phyloP scores from a whole-genome alignment of 2,329 filamentous ascomycete species.

The Dactylellina leptospora region DNA sequence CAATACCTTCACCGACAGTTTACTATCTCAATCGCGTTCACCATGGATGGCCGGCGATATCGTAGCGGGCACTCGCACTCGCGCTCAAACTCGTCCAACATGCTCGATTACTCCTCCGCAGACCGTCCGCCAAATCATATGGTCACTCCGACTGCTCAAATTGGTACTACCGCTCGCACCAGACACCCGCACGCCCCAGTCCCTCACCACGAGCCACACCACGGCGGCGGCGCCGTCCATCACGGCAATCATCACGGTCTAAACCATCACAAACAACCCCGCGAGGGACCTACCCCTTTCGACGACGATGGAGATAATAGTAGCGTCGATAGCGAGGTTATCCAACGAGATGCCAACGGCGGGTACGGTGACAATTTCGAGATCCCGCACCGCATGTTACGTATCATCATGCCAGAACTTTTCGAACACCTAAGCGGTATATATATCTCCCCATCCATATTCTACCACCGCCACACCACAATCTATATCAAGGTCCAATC shows the following conservation, averaged over 20 bases:
- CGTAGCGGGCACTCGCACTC: conserved; percentile 40
- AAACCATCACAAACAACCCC: conserved; percentile 24
- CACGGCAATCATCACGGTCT: conserved; percentile 24
- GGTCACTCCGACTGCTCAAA: conserved; percentile 63
- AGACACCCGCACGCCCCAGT: conserved; percentile 64
- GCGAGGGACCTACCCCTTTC: conserved; percentile 40
- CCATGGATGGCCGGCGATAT: conserved; percentile 47
- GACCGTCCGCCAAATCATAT: conserved; percentile 46
- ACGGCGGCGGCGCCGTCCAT: conserved; percentile 10
- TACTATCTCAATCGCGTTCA: too few relatives aligned
- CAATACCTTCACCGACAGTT: too few relatives aligned
- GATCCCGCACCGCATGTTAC: conserved; percentile 59
- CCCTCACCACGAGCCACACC: conserved; percentile 33
- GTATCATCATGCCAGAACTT: conserved; percentile 50
- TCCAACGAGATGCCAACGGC: conserved; percentile 48
- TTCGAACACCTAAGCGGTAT: conserved; percentile 51
- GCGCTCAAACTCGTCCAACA: conserved; percentile 49
- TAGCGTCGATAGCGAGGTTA: conserved; percentile 34
- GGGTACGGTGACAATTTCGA: conserved; percentile 55
- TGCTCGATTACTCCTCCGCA: conserved; percentile 44
- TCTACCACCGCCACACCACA: not conserved
- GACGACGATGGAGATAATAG: conserved; percentile 41
- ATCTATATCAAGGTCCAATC: not conserved
- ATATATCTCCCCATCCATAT: not conserved
- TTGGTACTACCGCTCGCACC: conserved; percentile 67